Evolutionary conservation across 768 basidiomycete species (phyloP).

Genomic region (Daedaleopsis sinensis): DNA sequence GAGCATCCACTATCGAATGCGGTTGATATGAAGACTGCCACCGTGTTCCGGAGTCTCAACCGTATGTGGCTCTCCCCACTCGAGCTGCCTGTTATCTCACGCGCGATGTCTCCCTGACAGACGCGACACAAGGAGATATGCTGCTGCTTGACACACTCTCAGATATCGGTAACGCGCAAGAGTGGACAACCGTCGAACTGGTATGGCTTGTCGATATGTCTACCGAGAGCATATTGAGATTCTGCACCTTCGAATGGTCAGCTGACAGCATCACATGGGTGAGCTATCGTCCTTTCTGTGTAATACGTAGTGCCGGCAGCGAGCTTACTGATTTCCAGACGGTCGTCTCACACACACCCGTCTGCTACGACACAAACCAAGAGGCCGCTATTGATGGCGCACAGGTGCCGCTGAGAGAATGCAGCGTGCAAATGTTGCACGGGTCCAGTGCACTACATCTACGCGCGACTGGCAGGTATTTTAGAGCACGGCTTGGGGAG

Average conservation of each 20-base stretch:
- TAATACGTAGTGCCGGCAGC: neutral
- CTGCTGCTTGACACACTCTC: constrained; percentile 42
- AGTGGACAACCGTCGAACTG: constrained; percentile 31
- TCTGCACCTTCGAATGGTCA: constrained; percentile 25
- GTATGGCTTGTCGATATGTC: constrained; percentile 40
- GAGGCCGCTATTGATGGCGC: constrained; percentile 5
- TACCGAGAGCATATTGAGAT: constrained; percentile 30
- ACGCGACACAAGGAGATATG: constrained; percentile 39
- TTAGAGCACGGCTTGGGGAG: constrained; percentile 20
- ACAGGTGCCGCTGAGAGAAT: constrained; percentile 13
- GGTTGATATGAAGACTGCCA: constrained; percentile 54
- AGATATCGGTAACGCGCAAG: constrained; percentile 23
- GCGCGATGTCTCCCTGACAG: constrained; percentile 12
- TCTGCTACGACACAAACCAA: constrained; percentile 17
- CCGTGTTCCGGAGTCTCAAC: constrained; percentile 52
- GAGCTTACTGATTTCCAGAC: constrained; percentile 2
- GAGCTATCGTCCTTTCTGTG: neutral
- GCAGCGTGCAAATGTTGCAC: constrained; percentile 23
- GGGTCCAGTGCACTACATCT: constrained; percentile 16
- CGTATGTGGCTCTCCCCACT: constrained; percentile 38
- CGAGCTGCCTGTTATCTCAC: neutral
- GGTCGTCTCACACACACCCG: constrained; percentile 4
- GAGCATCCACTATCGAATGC: constrained; percentile 52
- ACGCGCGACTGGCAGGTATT: constrained; percentile 20
- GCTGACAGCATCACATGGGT: constrained; percentile 28